phyloP scores from a whole-genome alignment of 176 grass and related monocot species.

The Cenchrus purpureus region DNA sequence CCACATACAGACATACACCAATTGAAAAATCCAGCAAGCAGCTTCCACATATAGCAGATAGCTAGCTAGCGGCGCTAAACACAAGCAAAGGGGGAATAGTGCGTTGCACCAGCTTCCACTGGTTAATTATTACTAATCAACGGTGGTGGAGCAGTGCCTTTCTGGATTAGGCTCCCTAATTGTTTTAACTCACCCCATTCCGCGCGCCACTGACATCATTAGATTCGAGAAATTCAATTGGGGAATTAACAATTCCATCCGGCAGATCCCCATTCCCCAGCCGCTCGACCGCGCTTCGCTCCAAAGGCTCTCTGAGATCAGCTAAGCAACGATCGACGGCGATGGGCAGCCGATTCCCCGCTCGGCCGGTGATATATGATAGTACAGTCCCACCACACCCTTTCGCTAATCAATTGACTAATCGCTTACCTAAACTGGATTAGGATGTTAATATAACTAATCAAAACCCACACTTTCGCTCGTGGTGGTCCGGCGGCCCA shows the following conservation, averaged over 20 bases:
- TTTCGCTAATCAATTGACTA: slow-evolving; percentile 4
- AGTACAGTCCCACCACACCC: background rate
- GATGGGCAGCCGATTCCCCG: background rate
- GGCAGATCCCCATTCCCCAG: background rate
- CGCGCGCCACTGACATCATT: slow-evolving; percentile 31
- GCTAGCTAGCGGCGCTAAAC: background rate
- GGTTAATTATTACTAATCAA: background rate
- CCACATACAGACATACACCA: too few species aligned
- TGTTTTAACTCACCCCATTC: background rate
- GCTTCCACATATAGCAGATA: background rate
- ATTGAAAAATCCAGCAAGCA: background rate
- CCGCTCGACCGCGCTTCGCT: background rate
- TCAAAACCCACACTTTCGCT: background rate
- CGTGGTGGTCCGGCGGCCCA: background rate
- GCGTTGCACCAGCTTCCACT: slow-evolving; percentile 18
- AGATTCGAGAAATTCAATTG: slow-evolving; percentile 40
- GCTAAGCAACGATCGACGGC: background rate
- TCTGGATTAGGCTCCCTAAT: slow-evolving; percentile 26
- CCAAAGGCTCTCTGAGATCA: slow-evolving; percentile 16
- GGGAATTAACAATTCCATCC: background rate
- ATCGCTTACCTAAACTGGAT: slow-evolving; percentile 36
- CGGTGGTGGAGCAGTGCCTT: slow-evolving; percentile 44
- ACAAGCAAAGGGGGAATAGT: background rate
- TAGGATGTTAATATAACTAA: slow-evolving; percentile 9
- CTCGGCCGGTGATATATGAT: background rate